Base-by-base conservation (phyloP, 192 early-diverging fungal species). In the Podila clonocystis region DNA sequence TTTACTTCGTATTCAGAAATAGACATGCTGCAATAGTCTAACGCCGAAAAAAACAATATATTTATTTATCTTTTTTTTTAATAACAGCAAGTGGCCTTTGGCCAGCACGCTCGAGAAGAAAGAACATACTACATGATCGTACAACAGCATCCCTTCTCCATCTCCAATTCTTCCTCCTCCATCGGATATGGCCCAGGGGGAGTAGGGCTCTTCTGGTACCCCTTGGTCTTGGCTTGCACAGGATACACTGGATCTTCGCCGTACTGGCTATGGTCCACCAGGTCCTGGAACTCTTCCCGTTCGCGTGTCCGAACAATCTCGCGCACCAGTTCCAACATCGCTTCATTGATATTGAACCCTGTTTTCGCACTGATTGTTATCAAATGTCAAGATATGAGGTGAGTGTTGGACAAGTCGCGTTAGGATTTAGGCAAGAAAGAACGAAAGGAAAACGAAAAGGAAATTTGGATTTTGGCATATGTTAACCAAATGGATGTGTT, bases 201-300 rank as follows among this genome's bases (percentile, higher is more conserved):
- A 9, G 66, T 75, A 49, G 73, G 73, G 55, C 66, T 75, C 60
- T 75, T 75, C 50, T 62, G 65, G 17, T 75, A 63, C 15, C 73
- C 73, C 36, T 50, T 63, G 12, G 41, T 58, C 45, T 61, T 33
- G 20, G n/a, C 33, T 31, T 29, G 63, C 9, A 22, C 24, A 49
- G 34, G 34, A 36, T 45, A 34, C 20, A 11, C 12, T 28, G 24
- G 11, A 28, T 49, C 36, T 20, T 20, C 55, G 22, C 57, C 55
- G 4, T 58, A 28, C 19, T 58, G 26, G 11, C 36, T 19, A 38
- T 34, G 30, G 20, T 36, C 17, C 31, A 4, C 41, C 34, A 36
- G 1, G 11, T 33, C 67, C 29, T 34, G 5, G 31, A 22, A 48
- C 24, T 60, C 28, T 66, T 55, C 2, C 45, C 41, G 41, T 19